Evolutionary conservation across 2,329 filamentous ascomycete species (phyloP).

Genomic region (Apiospora malaysiana): DNA sequence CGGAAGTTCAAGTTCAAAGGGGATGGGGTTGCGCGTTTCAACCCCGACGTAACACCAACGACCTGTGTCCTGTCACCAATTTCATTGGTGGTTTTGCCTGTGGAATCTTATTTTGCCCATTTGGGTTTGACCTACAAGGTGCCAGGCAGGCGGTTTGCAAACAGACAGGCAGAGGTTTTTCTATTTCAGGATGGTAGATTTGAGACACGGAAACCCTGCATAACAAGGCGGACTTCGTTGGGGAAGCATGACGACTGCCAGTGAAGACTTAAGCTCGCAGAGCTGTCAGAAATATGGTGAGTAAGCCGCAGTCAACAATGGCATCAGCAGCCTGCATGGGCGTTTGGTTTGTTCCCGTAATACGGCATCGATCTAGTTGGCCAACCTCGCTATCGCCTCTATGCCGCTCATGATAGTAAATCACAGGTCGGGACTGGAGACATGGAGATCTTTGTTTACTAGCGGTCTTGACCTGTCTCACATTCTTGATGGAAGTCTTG

Average conservation of each 20-base stretch:
- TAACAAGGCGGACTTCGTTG: not conserved
- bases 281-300: not conserved
- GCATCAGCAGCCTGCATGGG: not conserved
- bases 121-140: not conserved
- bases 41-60: not conserved
- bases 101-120: not conserved
- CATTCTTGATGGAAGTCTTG: not conserved
- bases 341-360: not conserved
- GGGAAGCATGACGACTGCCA: not conserved
- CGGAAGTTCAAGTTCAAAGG: not conserved
- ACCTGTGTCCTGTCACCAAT: not conserved
- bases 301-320: not conserved
- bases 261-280: not conserved
- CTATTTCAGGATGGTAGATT: not conserved
- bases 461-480: not conserved
- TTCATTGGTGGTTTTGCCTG: not conserved
- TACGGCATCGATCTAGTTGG: not conserved
- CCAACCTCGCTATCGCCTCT: not conserved
- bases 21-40: not conserved
- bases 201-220: slow-evolving; percentile 5
- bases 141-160: not conserved
- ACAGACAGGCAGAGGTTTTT: not conserved
- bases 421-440: not conserved
- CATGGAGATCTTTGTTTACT: not conserved
- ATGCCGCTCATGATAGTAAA: not conserved